Evolutionary conservation across 176 grass and related monocot genomes (phyloP).

Genomic region (Secale cereale): DNA sequence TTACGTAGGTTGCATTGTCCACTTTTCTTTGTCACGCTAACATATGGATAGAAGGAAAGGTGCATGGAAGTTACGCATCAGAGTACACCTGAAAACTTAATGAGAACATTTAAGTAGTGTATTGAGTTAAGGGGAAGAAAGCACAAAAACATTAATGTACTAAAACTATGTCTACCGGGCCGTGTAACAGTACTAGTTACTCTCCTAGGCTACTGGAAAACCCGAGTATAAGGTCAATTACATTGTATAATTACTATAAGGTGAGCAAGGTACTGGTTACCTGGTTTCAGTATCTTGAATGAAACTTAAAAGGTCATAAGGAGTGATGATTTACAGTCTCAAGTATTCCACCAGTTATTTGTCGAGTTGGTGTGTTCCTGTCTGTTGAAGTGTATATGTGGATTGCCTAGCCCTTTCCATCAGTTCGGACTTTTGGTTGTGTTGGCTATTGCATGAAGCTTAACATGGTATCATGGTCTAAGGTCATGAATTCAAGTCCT

Average conservation of each 20-base stretch:
- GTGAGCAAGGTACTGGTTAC: not conserved
- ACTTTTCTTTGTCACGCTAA: not conserved
- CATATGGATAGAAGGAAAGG: not conserved
- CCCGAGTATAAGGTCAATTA: not conserved
- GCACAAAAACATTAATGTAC: not conserved
- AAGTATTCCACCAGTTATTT: not conserved
- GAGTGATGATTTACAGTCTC: not conserved
- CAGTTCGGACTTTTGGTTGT: too few species aligned
- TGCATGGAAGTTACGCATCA: not conserved
- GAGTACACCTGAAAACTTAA: constrained; percentile 10
- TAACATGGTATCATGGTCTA: too few species aligned
- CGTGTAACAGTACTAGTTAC: not conserved
- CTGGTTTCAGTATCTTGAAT: not conserved
- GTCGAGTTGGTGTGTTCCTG: not conserved
- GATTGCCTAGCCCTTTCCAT: too few species aligned
- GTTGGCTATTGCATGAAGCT: too few species aligned
- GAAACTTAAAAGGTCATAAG: not conserved
- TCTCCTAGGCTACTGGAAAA: not conserved
- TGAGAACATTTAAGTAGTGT: not conserved
- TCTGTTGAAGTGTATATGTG: too few species aligned
- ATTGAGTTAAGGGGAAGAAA: not conserved
- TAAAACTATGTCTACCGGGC: not conserved
- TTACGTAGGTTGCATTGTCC: not conserved
- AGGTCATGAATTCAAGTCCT: too few species aligned
- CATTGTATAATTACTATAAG: not conserved